Evolutionary conservation across 257 asterid genomes (phyloP), one percentile per base, ranked within the genome.

Genomic region (Nyctanthes arbortristis): DNA sequence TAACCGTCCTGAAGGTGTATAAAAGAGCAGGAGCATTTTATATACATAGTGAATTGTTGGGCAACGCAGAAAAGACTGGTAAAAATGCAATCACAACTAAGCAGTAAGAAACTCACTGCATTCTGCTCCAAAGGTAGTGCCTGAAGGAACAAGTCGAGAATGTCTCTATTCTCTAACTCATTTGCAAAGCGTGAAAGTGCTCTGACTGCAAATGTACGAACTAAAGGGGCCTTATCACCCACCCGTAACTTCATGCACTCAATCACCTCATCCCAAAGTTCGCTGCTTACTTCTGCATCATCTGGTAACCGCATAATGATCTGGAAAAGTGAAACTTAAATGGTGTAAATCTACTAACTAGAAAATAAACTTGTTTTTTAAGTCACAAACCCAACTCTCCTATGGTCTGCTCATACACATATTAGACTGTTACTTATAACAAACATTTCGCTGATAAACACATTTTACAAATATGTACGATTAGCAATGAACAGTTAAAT

Each of bases 211-310:
- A 80, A 94, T 71, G 90, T 76, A 49, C 99, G 92, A 63, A 91
- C 93, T 57, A 88, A 77, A 34, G 96, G 74, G 24, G 84, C 80
- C 87, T 91, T 94, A 76, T 94, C 99, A 69, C 85, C 79, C 68
- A 80, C 85, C 20, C 96, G 89, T 66, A 80, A 72, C 75, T 79
- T 86, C 95, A 94, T 79, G 68, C 82, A 75, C 39, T 91, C 98
- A 45, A 94, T 91, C 72, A 91, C 97, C 71, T 88, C 95, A 79
- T 89, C 97, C 99, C 99, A 91, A 22, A 91, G 90, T 63, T 87
- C 97, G 78, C 69, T 70, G 78, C 95, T 85, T 70, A 94, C 97
- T 81, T 94, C 99, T 24, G 96, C 75, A 61, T 94, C 97, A 82
- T 94, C 97, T 13, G 99, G 96, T 82, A 94, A 75, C 72, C 96